These are phyloP conservation scores for Penicillium robsamsonii DNA, from an alignment of 495 filamentous ascomycete genomes.

Conservation along the genomic window DNA sequence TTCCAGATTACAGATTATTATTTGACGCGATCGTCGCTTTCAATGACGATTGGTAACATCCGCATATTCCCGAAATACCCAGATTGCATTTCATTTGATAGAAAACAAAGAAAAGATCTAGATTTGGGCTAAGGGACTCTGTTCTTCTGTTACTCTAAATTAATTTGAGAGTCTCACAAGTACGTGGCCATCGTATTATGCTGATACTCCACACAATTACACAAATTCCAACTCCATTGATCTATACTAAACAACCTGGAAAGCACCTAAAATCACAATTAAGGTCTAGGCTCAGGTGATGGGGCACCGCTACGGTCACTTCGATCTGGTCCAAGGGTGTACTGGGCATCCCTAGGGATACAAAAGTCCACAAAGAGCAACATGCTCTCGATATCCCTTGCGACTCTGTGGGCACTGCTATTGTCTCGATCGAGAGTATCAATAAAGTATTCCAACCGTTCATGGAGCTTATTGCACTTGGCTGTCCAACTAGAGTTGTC, in stretches of 20 bases:
- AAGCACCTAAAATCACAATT: neutral
- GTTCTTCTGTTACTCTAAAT: neutral
- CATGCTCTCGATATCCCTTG: neutral
- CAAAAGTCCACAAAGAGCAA: conserved; percentile 2
- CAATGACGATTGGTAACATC: conserved; percentile 14
- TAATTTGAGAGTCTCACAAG: neutral
- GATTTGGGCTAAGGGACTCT: neutral
- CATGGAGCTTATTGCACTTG: neutral
- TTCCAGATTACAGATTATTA: neutral
- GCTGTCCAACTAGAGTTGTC: neutral
- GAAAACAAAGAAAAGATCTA: neutral
- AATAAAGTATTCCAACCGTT: neutral
- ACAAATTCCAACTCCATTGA: neutral
- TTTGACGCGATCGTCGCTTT: conserved; percentile 17
- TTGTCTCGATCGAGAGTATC: neutral
- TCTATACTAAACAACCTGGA: neutral
- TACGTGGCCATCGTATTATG: neutral
- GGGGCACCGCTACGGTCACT: conserved; percentile 8
- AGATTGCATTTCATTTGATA: conserved; percentile 5
- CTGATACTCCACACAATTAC: neutral
- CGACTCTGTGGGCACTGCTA: neutral
- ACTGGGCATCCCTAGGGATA: neutral
- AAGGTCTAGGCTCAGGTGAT: neutral
- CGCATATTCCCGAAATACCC: conserved; percentile 3
- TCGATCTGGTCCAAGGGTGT: neutral